Conservation (phyloP, 73 alveolate genomes). For the Durusdinium trenchii region DNA sequence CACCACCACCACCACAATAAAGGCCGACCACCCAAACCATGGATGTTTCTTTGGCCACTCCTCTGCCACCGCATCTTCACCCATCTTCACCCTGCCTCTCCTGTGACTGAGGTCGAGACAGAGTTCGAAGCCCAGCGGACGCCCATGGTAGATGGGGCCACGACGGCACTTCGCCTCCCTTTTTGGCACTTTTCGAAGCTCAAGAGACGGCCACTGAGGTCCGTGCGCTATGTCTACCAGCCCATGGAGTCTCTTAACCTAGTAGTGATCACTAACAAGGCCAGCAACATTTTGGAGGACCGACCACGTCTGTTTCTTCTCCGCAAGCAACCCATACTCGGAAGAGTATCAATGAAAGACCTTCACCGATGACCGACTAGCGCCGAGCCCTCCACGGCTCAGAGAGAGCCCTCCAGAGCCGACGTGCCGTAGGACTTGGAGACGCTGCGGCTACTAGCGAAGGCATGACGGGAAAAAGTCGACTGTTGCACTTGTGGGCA, state of each 20-base stretch:
- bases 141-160: no score
- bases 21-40: not conserved
- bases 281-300: conserved; percentile 98
- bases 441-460: conserved; percentile 97
- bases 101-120: conserved; percentile 30
- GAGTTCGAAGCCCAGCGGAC: conserved; percentile 30
- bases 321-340: not conserved
- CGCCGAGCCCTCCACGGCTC: no score
- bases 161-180: no score
- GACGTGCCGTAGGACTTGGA: conserved; percentile 96
- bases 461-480: not conserved
- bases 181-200: no score
- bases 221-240: conserved; percentile 98
- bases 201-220: conserved; percentile 88
- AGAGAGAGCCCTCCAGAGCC: no score
- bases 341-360: not conserved
- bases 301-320: not conserved
- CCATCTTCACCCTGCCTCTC: not conserved
- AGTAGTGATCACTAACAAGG: conserved; percentile 98
- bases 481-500: not conserved
- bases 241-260: conserved; percentile 98
- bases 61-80: not conserved
- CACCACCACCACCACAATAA: not conserved
- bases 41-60: not conserved
- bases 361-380: no score